phyloP scores from a whole-genome alignment of 345 rosid species.

The Litchi chinensis region DNA sequence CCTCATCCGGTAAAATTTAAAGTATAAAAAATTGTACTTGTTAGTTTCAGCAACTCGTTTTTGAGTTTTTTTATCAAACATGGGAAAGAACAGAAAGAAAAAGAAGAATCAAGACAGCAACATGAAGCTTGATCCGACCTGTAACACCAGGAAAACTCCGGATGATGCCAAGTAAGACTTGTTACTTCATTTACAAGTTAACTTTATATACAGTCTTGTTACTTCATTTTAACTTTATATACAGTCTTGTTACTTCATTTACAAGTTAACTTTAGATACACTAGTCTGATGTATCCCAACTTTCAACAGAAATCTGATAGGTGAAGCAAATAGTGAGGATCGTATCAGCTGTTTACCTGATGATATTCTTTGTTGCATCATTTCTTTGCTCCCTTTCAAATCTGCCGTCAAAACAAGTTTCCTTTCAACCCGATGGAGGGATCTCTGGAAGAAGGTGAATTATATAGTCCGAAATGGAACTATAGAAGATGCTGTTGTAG shows the following conservation, averaged over 20 bases:
- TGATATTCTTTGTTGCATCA: constrained; percentile 11
- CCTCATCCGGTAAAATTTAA: too few species aligned
- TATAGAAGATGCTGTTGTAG: not conserved
- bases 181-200: too few species aligned
- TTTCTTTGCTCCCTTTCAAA: constrained; percentile 16
- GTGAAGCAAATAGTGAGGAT: not conserved
- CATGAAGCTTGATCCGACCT: not conserved
- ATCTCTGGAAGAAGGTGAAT: constrained; percentile 5
- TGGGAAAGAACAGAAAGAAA: constrained; percentile 2
- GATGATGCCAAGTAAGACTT: constrained; percentile 2
- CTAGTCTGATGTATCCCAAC: not conserved
- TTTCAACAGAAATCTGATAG: constrained; percentile 2
- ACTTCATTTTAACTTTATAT: too few species aligned
- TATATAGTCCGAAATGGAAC: not conserved
- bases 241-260: not conserved
- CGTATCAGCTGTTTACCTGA: not conserved
- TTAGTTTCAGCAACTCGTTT: too few species aligned
- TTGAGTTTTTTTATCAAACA: not conserved
- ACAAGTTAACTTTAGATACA: not conserved
- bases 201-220: too few species aligned
- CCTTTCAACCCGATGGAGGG: constrained; percentile 1
- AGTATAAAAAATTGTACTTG: too few species aligned
- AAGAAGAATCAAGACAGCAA: not conserved
- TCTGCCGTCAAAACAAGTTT: constrained; percentile 12
- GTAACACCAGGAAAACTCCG: not conserved